Evolutionary conservation across 2,329 filamentous ascomycete genomes (phyloP).

Genomic region (Aspergillus unguis): DNA sequence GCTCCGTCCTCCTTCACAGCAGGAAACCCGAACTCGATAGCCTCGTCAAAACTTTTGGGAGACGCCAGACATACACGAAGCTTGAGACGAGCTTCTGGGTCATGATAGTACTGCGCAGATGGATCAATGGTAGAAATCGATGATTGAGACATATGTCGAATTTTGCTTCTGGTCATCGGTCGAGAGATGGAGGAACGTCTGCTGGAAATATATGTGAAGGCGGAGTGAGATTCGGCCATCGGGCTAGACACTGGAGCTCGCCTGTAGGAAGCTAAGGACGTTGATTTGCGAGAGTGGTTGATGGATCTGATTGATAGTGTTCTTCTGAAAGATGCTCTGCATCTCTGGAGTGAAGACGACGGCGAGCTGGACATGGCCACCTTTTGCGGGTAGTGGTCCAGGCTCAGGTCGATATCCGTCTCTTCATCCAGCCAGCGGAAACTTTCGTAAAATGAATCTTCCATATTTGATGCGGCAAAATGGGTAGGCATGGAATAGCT

Average conservation of each 20-base stretch:
- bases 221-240: slow-evolving; percentile 36
- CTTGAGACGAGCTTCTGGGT: slow-evolving; percentile 83
- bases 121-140: slow-evolving; percentile 61
- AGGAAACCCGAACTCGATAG: slow-evolving; percentile 89
- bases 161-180: slow-evolving; percentile 48
- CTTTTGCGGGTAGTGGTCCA: slow-evolving; percentile 69
- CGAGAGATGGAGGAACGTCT: slow-evolving; percentile 36
- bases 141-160: slow-evolving; percentile 52
- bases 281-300: slow-evolving; percentile 52
- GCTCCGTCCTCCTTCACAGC: slow-evolving; percentile 38
- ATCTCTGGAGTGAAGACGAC: slow-evolving; percentile 26
- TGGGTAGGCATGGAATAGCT: slow-evolving; percentile 19
- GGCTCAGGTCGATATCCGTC: slow-evolving; percentile 64
- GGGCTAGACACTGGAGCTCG: slow-evolving; percentile 39
- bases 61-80: slow-evolving; percentile 82
- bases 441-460: slow-evolving; percentile 61
- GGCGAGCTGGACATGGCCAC: slow-evolving; percentile 46
- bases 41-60: slow-evolving; percentile 93
- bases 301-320: slow-evolving; percentile 69
- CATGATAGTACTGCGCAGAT: slow-evolving; percentile 78
- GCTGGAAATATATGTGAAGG: slow-evolving; percentile 24
- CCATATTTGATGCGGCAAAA: slow-evolving; percentile 33
- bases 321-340: slow-evolving; percentile 64
- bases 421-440: slow-evolving; percentile 74
- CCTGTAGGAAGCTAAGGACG: slow-evolving; percentile 42